phyloP scores from a whole-genome alignment of 768 basidiomycete genomes.

The Tylopilus felleus region DNA sequence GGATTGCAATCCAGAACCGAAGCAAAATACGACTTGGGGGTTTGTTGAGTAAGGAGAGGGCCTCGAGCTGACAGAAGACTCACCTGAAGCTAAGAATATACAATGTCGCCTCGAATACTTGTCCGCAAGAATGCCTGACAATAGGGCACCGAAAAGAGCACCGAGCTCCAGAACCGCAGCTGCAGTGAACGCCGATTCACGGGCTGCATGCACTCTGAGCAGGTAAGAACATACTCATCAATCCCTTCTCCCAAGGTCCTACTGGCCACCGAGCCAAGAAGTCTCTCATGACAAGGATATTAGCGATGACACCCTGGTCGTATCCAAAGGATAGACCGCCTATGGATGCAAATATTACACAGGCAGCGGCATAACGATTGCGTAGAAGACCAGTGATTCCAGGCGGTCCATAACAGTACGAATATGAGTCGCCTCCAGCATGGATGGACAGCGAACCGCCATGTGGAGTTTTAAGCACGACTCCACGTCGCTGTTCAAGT shows the following conservation, averaged over 20 bases:
- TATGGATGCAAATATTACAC: constrained; percentile 72
- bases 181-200: constrained; percentile 24
- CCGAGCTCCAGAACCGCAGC: constrained; percentile 79
- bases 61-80: constrained; percentile 16
- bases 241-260: constrained; percentile 68
- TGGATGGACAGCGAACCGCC: constrained; percentile 28
- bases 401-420: constrained; percentile 70
- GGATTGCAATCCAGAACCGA: constrained; percentile 70
- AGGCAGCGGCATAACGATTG: constrained; percentile 63
- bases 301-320: constrained; percentile 84
- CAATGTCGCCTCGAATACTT: constrained; percentile 61
- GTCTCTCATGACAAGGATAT: constrained; percentile 79
- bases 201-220: neutral
- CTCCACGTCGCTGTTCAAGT: constrained; percentile 18
- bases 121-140: constrained; percentile 67
- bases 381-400: constrained; percentile 61
- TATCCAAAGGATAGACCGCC: constrained; percentile 80
- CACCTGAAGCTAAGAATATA: constrained; percentile 68
- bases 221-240: constrained; percentile 57
- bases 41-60: neutral
- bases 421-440: constrained; percentile 39
- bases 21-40: constrained; percentile 57
- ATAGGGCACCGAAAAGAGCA: constrained; percentile 70
- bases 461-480: constrained; percentile 21
- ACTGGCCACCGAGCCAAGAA: constrained; percentile 68